Evolutionary conservation across 2,329 filamentous ascomycete genomes (phyloP).

Genomic region (Microcera coccophila): DNA sequence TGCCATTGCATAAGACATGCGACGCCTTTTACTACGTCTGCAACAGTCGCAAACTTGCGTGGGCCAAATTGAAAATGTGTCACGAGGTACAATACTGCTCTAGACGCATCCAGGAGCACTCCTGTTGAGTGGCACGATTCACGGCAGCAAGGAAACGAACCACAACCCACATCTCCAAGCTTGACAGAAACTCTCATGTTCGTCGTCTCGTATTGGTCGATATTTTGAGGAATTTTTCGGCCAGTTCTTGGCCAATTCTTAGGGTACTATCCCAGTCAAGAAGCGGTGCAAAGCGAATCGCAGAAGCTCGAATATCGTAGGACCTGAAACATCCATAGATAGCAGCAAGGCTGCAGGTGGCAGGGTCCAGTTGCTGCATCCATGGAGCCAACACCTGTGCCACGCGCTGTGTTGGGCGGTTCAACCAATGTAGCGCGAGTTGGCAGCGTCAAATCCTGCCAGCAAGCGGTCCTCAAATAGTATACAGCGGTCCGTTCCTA

Average conservation of each 20-base stretch:
- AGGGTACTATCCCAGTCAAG: neutral
- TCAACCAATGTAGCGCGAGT: too few relatives aligned
- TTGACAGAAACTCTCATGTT: neutral
- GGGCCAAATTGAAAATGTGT: too few relatives aligned
- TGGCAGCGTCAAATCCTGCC: too few relatives aligned
- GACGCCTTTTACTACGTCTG: too few relatives aligned
- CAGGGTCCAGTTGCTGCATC: slow-evolving; percentile 14
- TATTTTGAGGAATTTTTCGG: neutral
- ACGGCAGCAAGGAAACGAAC: neutral
- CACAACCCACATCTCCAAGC: neutral
- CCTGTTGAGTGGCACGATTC: too few relatives aligned
- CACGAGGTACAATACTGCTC: too few relatives aligned
- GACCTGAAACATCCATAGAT: slow-evolving; percentile 1
- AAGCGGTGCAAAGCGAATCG: neutral
- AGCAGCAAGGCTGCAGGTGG: slow-evolving; percentile 6
- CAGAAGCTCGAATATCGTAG: neutral
- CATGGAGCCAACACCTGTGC: slow-evolving; percentile 4
- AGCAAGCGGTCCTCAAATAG: too few relatives aligned
- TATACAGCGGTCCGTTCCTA: too few relatives aligned
- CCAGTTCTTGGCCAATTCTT: neutral
- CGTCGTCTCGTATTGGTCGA: neutral
- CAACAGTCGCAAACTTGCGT: too few relatives aligned
- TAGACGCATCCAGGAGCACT: too few relatives aligned
- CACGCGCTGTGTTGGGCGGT: too few relatives aligned
- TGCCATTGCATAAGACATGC: too few relatives aligned